Conservation (phyloP, 805 yeast genomes). For the Saturnispora bothae region DNA sequence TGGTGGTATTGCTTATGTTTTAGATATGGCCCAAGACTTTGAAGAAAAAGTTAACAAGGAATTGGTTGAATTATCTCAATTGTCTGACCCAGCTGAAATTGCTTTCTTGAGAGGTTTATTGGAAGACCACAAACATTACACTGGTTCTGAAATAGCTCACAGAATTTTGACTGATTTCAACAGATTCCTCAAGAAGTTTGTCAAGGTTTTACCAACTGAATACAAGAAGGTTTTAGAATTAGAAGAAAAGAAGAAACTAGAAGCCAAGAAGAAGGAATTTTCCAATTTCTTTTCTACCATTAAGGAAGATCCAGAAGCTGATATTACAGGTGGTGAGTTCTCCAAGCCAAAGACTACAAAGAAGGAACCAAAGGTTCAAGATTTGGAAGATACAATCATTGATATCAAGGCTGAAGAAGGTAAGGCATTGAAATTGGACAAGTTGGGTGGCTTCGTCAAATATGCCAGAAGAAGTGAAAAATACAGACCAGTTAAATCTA, state of each 20-base stretch:
- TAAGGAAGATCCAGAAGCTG: conserved; percentile 75
- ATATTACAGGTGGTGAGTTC: conserved; percentile 84
- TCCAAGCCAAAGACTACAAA: conserved; percentile 38
- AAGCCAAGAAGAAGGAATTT: conserved; percentile 56
- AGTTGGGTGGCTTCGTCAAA: conserved; percentile 84
- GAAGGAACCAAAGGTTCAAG: conserved; percentile 75
- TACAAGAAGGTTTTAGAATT: conserved; percentile 81
- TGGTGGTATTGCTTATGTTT: conserved; percentile 97
- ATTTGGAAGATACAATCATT: conserved; percentile 78
- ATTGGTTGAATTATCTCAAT: conserved; percentile 66
- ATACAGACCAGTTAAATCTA: conserved; percentile 64
- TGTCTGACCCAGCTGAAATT: conserved; percentile 83
- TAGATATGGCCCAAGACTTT: conserved; percentile 92
- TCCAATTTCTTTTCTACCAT: conserved; percentile 56
- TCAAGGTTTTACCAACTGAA: conserved; percentile 86
- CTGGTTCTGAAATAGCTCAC: conserved; percentile 84
- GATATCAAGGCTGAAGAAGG: conserved; percentile 58
- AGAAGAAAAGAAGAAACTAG: conserved; percentile 55
- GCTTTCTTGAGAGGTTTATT: conserved; percentile 87
- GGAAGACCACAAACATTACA: conserved; percentile 92
- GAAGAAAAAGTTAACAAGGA: conserved; percentile 66
- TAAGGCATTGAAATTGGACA: conserved; percentile 59
- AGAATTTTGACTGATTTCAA: conserved; percentile 78
- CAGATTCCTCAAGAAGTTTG: conserved; percentile 78
- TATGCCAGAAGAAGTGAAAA: conserved; percentile 82